phyloP scores from a whole-genome alignment of 2,329 filamentous ascomycete genomes.

The Fusarium xylarioides region DNA sequence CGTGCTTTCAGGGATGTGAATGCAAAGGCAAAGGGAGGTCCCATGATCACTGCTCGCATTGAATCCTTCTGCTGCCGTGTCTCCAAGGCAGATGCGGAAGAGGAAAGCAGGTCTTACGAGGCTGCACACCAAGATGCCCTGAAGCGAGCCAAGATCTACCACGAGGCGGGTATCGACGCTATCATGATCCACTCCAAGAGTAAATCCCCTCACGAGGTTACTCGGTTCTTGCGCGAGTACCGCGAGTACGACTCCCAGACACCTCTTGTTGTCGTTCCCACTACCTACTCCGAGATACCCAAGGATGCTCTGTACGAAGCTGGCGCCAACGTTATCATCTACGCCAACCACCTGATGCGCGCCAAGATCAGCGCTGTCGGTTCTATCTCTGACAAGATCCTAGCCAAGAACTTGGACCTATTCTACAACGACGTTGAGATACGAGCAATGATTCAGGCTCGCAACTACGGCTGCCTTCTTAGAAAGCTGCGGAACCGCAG shows the following conservation, averaged over 20 bases:
- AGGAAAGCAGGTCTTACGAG: background rate
- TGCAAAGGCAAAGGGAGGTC: background rate
- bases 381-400: conserved; percentile 6
- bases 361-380: conserved; percentile 18
- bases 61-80: conserved; percentile 1
- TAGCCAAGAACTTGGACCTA: background rate
- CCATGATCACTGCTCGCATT: conserved; percentile 2
- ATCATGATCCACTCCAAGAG: conserved; percentile 24
- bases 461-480: conserved; percentile 1
- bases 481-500: background rate
- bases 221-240: conserved; percentile 8
- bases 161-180: conserved; percentile 11
- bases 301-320: conserved; percentile 2
- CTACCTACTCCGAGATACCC: background rate
- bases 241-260: background rate
- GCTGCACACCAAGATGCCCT: conserved; percentile 1
- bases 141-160: conserved; percentile 8
- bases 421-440: conserved; percentile 1
- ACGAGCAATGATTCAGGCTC: background rate
- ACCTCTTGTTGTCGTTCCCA: conserved; percentile 4
- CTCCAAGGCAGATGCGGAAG: background rate
- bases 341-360: conserved; percentile 13
- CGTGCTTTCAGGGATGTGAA: background rate
- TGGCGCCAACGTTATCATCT: conserved; percentile 16
- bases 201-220: conserved; percentile 6